Conservation (phyloP, 805 yeast species). For the Sugiyamaella smithiae region DNA sequence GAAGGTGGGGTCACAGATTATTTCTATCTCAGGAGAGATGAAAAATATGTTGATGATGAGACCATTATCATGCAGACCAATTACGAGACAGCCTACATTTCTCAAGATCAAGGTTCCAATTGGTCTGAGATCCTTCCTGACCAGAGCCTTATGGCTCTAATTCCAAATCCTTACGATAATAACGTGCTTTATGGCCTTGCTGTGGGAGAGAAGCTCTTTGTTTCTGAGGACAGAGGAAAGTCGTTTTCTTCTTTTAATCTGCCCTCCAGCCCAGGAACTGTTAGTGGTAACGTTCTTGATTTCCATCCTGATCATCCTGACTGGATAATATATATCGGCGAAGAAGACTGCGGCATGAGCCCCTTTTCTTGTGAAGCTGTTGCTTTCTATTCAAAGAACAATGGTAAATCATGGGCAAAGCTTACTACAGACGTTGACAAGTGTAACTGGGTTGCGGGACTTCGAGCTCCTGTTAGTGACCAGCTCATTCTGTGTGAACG, state of each 20-base stretch:
- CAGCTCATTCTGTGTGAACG: constrained; percentile 63
- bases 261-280: constrained; percentile 48
- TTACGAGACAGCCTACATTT: constrained; percentile 52
- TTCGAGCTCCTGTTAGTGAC: constrained; percentile 44
- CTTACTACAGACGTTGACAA: constrained; percentile 51
- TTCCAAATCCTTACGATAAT: constrained; percentile 57
- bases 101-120: constrained; percentile 64
- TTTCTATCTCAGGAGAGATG: constrained; percentile 57
- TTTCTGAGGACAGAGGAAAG: constrained; percentile 67
- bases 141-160: constrained; percentile 51
- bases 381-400: constrained; percentile 63
- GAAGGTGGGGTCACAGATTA: constrained; percentile 55
- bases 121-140: constrained; percentile 43
- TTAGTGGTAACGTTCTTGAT: constrained; percentile 38
- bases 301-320: constrained; percentile 59
- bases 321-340: constrained; percentile 69
- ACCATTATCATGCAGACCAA: constrained; percentile 61
- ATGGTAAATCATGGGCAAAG: constrained; percentile 59
- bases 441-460: constrained; percentile 69
- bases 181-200: constrained; percentile 58
- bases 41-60: constrained; percentile 50
- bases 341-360: constrained; percentile 47
- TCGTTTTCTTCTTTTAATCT: constrained; percentile 46
- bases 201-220: constrained; percentile 46
- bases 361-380: constrained; percentile 51